phyloP scores from a whole-genome alignment of 2,329 filamentous ascomycete species.

The Amauroascus niger region DNA sequence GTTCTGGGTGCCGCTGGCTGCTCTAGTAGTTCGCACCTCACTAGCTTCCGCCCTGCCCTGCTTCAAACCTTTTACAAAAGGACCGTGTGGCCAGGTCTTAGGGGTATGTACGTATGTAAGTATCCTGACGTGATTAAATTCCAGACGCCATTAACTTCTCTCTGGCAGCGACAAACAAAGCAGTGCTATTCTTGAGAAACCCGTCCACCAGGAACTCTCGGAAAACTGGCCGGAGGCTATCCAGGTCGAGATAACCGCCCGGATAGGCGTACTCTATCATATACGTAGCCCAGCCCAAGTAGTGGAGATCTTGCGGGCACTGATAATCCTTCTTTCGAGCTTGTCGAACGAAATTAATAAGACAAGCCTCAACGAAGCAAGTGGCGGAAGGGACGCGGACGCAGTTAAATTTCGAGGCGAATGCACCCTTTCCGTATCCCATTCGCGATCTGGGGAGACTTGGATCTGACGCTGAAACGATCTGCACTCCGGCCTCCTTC shows the following conservation, averaged over 20 bases:
- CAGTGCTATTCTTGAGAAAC: conserved; percentile 8
- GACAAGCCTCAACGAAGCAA: conserved; percentile 14
- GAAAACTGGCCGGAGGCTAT: neutral
- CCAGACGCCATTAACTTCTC: conserved; percentile 10
- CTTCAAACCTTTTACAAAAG: no score
- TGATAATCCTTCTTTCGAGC: conserved; percentile 2
- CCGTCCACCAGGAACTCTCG: conserved; percentile 9
- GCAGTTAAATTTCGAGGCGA: conserved; percentile 5
- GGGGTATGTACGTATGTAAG: no score
- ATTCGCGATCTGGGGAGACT: conserved; percentile 8
- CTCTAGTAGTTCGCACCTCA: no score
- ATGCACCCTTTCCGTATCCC: conserved; percentile 14
- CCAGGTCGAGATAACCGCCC: conserved; percentile 7
- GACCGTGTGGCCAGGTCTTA: no score
- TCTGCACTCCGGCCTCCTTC: neutral
- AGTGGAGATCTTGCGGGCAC: conserved; percentile 8
- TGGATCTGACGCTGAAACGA: conserved; percentile 14
- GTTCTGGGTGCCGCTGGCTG: no score
- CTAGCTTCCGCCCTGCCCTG: no score
- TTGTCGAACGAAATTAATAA: conserved; percentile 9
- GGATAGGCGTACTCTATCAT: conserved; percentile 14
- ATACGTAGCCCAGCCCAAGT: conserved; percentile 13
- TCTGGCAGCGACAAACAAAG: conserved; percentile 11
- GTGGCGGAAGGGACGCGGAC: conserved; percentile 13
- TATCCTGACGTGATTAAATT: no score